Conservation (phyloP, 148 eudicot genomes). For the Bassia scoparia region DNA sequence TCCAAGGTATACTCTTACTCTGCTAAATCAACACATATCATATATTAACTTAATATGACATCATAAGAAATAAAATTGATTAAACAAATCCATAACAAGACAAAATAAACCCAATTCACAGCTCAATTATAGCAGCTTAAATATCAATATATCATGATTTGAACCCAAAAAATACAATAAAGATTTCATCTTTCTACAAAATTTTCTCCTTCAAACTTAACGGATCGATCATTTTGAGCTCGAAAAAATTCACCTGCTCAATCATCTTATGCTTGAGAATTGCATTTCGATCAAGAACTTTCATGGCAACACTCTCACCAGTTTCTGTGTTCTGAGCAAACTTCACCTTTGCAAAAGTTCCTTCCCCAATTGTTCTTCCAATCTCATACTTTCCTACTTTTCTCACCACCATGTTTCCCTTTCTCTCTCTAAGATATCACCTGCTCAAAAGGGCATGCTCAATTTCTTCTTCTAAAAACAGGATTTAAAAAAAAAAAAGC, state of each 20-base stretch:
- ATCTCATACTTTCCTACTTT: constrained; percentile 96
- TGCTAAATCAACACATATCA: not conserved
- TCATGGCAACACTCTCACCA: constrained; percentile 98
- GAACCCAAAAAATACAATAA: not conserved
- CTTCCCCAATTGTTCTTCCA: constrained; percentile 95
- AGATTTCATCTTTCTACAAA: no score
- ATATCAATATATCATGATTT: not conserved
- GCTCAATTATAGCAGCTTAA: not conserved
- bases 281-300: constrained; percentile 78
- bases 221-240: constrained; percentile 1
- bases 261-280: constrained; percentile 94
- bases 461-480: not conserved
- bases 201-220: not conserved
- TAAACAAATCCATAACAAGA: not conserved
- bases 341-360: constrained; percentile 92
- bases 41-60: not conserved
- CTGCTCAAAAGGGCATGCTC: constrained; percentile 8
- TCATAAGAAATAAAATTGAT: constrained; percentile 3
- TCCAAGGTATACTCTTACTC: constrained; percentile 2
- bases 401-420: constrained; percentile 63
- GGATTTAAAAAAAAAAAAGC: not conserved
- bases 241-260: constrained; percentile 60
- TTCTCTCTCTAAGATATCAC: constrained; percentile 13
- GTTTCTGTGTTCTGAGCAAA: constrained; percentile 97
- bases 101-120: not conserved